phyloP scores from a whole-genome alignment of 495 filamentous ascomycete species.

The Talaromyces ruber region DNA sequence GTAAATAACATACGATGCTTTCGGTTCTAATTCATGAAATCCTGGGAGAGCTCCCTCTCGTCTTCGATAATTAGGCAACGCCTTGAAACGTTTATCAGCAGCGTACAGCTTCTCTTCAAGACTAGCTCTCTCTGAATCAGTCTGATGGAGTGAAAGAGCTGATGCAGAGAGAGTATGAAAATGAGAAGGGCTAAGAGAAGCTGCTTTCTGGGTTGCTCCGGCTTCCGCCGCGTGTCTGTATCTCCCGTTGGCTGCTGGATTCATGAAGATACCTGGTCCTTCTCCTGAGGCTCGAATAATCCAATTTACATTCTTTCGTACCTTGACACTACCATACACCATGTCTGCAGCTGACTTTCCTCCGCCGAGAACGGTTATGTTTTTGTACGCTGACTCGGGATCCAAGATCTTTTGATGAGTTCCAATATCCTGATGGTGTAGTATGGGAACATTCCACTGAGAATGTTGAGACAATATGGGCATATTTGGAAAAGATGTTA shows the following conservation, averaged over 20 bases:
- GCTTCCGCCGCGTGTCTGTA: conserved; percentile 22
- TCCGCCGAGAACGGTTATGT: conserved; percentile 27
- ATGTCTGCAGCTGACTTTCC: conserved; percentile 38
- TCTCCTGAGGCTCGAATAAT: conserved; percentile 28
- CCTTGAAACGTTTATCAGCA: conserved; percentile 1
- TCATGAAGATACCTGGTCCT: conserved; percentile 18
- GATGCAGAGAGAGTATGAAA: background rate
- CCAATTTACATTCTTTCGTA: conserved; percentile 24
- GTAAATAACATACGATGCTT: conserved; percentile 12
- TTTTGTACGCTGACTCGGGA: conserved; percentile 8
- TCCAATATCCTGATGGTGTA: conserved; percentile 35
- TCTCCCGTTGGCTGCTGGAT: conserved; percentile 15
- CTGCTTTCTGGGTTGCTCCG: conserved; percentile 10
- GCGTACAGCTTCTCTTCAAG: conserved; percentile 1
- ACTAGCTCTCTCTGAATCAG: background rate
- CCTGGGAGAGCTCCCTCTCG: conserved; percentile 9
- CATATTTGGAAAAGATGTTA: conserved; percentile 27
- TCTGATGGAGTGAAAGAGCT: background rate
- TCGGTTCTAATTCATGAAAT: conserved; percentile 13
- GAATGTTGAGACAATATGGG: conserved; percentile 14
- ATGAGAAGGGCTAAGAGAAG: conserved; percentile 14
- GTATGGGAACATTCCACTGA: conserved; percentile 19
- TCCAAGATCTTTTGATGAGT: conserved; percentile 8
- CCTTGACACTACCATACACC: conserved; percentile 27
- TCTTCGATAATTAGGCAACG: conserved; percentile 5